Evolutionary conservation across 2,329 filamentous ascomycete genomes (phyloP).

Genomic region (Penicillium sclerotigenum): DNA sequence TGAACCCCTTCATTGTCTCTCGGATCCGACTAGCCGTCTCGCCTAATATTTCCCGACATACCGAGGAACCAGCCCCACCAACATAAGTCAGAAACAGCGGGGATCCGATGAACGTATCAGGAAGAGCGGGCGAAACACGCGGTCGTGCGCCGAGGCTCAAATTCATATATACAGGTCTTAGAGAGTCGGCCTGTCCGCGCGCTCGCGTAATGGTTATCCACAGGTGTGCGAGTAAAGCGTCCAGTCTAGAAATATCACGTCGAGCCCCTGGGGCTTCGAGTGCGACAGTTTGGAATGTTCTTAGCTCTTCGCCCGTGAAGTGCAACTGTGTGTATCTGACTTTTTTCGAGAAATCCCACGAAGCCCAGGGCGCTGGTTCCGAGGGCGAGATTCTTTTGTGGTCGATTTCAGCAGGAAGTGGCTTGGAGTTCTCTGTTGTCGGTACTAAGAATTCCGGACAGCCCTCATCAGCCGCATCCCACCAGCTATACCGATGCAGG

Average conservation of each 20-base stretch:
- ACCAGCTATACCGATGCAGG: conserved; percentile 7
- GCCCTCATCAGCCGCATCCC: background rate
- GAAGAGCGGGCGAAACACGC: conserved; percentile 41
- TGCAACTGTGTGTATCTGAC: conserved; percentile 1
- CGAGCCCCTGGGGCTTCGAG: background rate
- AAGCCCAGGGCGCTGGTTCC: background rate
- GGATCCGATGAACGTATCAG: conserved; percentile 45
- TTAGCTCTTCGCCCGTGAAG: background rate
- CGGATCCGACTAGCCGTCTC: conserved; percentile 32
- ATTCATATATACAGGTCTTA: conserved; percentile 27
- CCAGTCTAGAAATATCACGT: conserved; percentile 3
- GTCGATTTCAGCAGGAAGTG: background rate
- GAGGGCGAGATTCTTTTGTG: background rate
- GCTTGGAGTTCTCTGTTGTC: conserved; percentile 5
- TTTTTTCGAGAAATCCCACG: background rate
- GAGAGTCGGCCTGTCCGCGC: background rate
- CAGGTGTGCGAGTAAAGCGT: conserved; percentile 2
- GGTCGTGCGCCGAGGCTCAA: conserved; percentile 43
- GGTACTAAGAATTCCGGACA: background rate
- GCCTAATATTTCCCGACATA: background rate
- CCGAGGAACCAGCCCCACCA: conserved; percentile 8
- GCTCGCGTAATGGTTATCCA: background rate
- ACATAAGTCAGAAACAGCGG: conserved; percentile 45
- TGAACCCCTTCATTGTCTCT: conserved; percentile 37
- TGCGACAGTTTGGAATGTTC: background rate